Evolutionary conservation across 2,329 filamentous ascomycete genomes (phyloP), one percentile per base, ranked within the genome.

Genomic region (Tolypocladium inflatum): DNA sequence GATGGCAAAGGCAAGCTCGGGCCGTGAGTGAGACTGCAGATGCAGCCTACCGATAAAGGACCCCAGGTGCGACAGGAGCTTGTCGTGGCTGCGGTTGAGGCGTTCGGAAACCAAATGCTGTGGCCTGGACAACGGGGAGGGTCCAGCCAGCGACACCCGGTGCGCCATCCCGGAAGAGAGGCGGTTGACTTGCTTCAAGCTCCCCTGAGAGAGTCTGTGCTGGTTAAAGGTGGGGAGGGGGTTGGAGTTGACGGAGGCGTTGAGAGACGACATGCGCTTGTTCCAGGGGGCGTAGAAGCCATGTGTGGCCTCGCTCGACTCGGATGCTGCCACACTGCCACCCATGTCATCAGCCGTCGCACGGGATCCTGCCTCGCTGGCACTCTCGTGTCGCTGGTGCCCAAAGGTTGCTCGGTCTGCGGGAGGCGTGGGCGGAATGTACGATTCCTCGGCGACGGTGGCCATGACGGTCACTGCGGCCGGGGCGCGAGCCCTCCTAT

Each of bases 41-140:
- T 97, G 91, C 58, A 97, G 81, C 42, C 85, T 80, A 19, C 94
- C 94, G 69, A 97, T 93, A 70, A 97, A 96, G 5, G 91, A 95
- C 55, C 90, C 93, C 55, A 99, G 83, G 68, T 92, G 89, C 8
- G 92, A 94, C 56, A 99, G 77, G 67, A 97, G 96, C 9, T 84
- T 84, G 74, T 97, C 92, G 74, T 97, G 91, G 55, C 86, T 89
- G 55, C 82, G 79, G 66, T 85, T 88, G 54, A 97, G 81, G 64
- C 87, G 87, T 70, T 92, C 89, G 2, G 92, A 96, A 39, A 94
- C 90, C 60, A 97, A 79, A 66, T 89, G 88, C 60, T 86, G 83
- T 61, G 86, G 83, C 61, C 81, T 80, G 39, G 81, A 80, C 41
- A 81, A 76, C 45, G 84, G 80, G 51, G 86, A 84, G 37, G 85